Evolutionary conservation across 768 basidiomycete species (phyloP), one percentile per base, ranked within the genome.

Genomic region (Boletus tylopilopsis): DNA sequence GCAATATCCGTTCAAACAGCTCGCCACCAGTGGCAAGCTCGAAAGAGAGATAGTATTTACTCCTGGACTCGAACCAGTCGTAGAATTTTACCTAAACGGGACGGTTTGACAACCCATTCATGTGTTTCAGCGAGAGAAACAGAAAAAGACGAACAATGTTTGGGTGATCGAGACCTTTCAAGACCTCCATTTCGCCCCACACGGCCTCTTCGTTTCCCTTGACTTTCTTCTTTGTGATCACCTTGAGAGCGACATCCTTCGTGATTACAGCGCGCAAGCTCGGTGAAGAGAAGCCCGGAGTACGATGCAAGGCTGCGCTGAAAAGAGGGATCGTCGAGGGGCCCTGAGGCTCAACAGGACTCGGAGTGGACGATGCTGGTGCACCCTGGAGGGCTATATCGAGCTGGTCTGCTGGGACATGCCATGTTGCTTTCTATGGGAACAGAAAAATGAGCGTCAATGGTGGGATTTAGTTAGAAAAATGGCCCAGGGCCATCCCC

Each of bases 21-120:
- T 98, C 96, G 25, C 96, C 96, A 6, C 96, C 95, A 1, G 82
- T 77, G 0, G 94, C 95, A 9, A 98, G 85, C 67, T 97, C 92
- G 61, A 96, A 96, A 0, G 88, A 80, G n/a, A 98, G 81, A 64
- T 94, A 98, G 68, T 92, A 97, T 71, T 96, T 97, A 15, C 85
- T 78, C 55, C 93, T 76, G 9, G 89, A 92, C 63, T 98, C 96
- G 65, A 98, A 98, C 84, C 88, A 92, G 66, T 96, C 94, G 67
- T 87, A 94, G 62, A 96, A 93, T 64, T 94, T 95, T 49, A 96
- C 91, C 91, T 93, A 25, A n/a, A 36, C 23, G 27, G 4, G 32
- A 33, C 19, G 9, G 16, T 3, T 21, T n/a, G 39, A 1, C 37
- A 12, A 51, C 48, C 39, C 39, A 35, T 38, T 2, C 13, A 27